A percentile compares a stretch with the other conserved stretches of the same genome.
Conservation (phyloP, 2,329 filamentous ascomycete genomes). For the Phaeosphaeria sp. region DNA sequence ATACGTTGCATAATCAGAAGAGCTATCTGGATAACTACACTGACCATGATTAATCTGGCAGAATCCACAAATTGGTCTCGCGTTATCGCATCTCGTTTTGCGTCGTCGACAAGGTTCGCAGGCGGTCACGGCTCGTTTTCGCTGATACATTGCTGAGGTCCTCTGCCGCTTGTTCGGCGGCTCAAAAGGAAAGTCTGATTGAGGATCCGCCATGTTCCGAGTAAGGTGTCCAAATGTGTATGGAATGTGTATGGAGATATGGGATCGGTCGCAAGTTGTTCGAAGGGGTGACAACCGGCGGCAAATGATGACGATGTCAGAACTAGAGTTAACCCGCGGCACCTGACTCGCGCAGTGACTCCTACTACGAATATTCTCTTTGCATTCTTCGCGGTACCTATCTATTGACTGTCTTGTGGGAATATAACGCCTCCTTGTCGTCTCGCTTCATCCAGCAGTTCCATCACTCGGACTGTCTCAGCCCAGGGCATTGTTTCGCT, state of each 20-base stretch:
- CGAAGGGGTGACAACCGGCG: neutral
- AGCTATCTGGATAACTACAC: neutral
- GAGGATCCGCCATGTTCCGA: neutral
- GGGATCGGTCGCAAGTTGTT: neutral
- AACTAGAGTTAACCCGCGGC: neutral
- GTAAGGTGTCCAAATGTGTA: neutral
- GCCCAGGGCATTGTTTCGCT: conserved; percentile 65
- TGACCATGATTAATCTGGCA: neutral
- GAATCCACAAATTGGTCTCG: neutral
- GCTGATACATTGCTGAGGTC: neutral
- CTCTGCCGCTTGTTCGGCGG: neutral
- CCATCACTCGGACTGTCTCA: conserved; percentile 83
- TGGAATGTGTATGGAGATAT: neutral
- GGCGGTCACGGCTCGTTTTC: neutral
- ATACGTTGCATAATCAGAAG: neutral
- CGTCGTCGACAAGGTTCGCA: neutral
- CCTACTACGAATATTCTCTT: neutral
- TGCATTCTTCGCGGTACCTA: neutral
- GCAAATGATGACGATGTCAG: neutral
- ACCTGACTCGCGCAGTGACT: neutral
- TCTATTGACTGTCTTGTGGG: neutral
- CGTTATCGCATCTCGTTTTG: neutral
- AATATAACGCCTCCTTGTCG: conserved; percentile 57
- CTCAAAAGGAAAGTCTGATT: neutral
- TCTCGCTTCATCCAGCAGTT: conserved; percentile 71